Evolutionary conservation across 2,329 filamentous ascomycete genomes (phyloP).

Genomic region (Pyricularia sp.): DNA sequence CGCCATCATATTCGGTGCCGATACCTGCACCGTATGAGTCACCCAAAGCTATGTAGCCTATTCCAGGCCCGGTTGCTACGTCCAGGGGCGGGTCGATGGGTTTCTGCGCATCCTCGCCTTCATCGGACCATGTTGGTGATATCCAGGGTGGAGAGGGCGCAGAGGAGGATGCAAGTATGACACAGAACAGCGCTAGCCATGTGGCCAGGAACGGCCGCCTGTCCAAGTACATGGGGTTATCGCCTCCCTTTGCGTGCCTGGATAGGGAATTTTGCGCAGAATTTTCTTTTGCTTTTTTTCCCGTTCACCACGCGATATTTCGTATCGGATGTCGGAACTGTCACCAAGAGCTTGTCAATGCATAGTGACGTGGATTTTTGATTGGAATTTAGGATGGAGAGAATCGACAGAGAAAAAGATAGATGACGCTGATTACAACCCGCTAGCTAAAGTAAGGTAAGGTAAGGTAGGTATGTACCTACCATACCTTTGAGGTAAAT

Average conservation of each 20-base stretch:
- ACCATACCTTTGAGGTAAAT: background rate
- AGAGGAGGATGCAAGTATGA: background rate
- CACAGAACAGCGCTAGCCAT: background rate
- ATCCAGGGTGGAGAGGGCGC: background rate
- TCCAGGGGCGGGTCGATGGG: background rate
- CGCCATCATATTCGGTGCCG: conserved; percentile 30
- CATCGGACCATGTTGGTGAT: background rate
- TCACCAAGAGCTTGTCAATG: background rate
- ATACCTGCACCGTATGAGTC: conserved; percentile 39
- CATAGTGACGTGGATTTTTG: background rate
- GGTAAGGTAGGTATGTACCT: too few relatives aligned
- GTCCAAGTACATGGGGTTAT: background rate
- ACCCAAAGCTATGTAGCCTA: conserved; percentile 28
- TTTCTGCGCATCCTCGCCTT: background rate
- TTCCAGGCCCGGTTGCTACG: conserved; percentile 8
- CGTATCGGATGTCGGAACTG: background rate
- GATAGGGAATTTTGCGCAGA: background rate
- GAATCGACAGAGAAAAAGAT: background rate
- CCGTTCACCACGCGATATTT: background rate
- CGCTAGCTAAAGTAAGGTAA: background rate
- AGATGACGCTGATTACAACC: background rate
- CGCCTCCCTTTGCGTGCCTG: background rate
- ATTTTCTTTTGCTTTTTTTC: background rate
- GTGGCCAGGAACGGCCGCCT: background rate
- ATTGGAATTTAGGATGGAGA: background rate